A percentile compares a stretch with the other conserved stretches of the same genome.
Evolutionary conservation across 306 rosid genomes (phyloP).

Genomic region (Citrullus colocynthis): DNA sequence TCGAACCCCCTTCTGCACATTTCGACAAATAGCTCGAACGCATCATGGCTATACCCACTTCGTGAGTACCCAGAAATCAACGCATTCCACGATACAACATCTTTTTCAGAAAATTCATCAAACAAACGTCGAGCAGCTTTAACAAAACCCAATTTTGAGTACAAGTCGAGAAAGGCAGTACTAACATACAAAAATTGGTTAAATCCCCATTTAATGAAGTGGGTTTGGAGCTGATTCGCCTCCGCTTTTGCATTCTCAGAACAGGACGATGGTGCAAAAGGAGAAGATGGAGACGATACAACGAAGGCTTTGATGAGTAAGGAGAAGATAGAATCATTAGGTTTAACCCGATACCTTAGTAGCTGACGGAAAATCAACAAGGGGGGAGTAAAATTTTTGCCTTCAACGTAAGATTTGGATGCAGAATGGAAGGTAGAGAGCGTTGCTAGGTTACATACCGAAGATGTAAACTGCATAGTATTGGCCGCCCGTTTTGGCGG

Average conservation of each 20-base stretch:
- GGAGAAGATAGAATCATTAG: background rate
- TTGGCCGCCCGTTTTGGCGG: background rate
- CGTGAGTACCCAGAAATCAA: background rate
- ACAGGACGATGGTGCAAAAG: background rate
- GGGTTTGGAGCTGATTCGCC: conserved; percentile 4
- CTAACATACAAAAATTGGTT: background rate
- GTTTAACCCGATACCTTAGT: background rate
- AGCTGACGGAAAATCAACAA: background rate
- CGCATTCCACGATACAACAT: background rate
- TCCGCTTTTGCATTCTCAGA: background rate
- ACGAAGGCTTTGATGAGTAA: conserved; percentile 1
- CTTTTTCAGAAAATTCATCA: background rate
- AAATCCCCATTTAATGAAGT: conserved; percentile 1
- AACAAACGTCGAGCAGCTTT: background rate
- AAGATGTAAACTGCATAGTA: background rate
- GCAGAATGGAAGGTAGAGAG: background rate
- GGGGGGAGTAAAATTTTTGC: background rate
- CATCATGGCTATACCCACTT: background rate
- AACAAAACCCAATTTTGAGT: background rate
- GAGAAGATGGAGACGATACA: background rate
- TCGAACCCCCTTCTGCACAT: background rate
- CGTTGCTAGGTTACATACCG: background rate
- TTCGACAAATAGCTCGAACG: background rate
- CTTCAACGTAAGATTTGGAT: background rate
- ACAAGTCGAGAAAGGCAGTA: conserved; percentile 1